Conservation (phyloP, 1,284 basidiomycete genomes). For the Puccinia polysora region DNA sequence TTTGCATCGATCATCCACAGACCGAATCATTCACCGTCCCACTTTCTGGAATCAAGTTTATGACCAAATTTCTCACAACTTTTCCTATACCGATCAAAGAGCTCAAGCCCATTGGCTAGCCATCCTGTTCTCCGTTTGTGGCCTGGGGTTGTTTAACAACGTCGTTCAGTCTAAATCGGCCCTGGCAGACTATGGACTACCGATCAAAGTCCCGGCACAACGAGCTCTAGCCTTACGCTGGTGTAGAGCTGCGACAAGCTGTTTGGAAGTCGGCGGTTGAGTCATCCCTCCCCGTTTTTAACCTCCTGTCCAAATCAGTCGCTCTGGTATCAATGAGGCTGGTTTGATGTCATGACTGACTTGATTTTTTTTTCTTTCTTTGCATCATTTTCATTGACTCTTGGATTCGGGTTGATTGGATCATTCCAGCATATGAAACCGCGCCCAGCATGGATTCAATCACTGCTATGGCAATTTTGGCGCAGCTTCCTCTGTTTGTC, state of each 20-base stretch:
- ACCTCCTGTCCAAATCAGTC: not conserved
- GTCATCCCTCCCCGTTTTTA: not conserved
- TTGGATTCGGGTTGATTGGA: not conserved
- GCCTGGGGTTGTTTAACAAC: conserved; percentile 33
- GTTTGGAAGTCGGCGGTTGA: conserved; percentile 26
- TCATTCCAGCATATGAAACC: not conserved
- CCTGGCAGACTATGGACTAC: not conserved
- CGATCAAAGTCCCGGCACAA: conserved; percentile 3
- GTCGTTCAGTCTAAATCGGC: conserved; percentile 1
- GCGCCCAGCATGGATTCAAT: conserved; percentile 18
- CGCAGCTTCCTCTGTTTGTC: conserved; percentile 24
- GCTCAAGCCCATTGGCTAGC: conserved; percentile 29
- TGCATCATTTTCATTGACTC: not conserved
- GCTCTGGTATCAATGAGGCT: not conserved
- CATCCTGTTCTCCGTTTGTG: conserved; percentile 38
- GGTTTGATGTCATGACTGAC: not conserved
- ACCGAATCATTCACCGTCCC: conserved; percentile 24
- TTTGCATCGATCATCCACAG: not conserved
- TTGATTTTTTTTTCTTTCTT: not conserved
- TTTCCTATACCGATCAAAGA: conserved; percentile 20
- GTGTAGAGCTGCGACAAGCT: conserved; percentile 21
- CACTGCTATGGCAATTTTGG: conserved; percentile 33
- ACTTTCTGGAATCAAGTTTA: conserved; percentile 19
- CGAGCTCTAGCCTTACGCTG: conserved; percentile 30
- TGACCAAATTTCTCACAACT: conserved; percentile 5